phyloP scores from a whole-genome alignment of 2,329 filamentous ascomycete species.

The Chaetomium strumarium region DNA sequence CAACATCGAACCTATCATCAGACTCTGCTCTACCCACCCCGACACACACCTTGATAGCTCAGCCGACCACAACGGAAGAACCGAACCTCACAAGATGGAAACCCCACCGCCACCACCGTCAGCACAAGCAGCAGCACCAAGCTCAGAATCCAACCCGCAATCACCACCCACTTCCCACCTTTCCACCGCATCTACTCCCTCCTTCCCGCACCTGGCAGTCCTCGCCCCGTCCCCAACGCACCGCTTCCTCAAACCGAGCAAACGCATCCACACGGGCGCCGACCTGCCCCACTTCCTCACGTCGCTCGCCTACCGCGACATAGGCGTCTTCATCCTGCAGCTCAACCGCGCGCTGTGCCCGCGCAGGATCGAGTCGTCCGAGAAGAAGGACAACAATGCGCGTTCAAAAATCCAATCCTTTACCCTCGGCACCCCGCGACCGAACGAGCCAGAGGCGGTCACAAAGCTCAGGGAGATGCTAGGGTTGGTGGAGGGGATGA shows the following conservation, averaged over 20 bases:
- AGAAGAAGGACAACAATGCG: neutral
- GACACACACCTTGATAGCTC: too few relatives aligned
- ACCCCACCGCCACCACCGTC: constrained; percentile 6
- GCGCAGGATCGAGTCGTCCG: constrained; percentile 34
- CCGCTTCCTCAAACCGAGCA: constrained; percentile 62
- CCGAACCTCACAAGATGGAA: constrained; percentile 4
- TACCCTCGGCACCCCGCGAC: constrained; percentile 36
- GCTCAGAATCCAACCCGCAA: constrained; percentile 16
- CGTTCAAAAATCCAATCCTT: constrained; percentile 37
- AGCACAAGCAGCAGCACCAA: neutral
- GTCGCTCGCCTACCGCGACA: constrained; percentile 78
- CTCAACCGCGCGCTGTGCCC: constrained; percentile 85
- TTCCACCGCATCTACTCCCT: neutral
- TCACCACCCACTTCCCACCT: constrained; percentile 23
- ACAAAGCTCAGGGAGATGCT: constrained; percentile 61
- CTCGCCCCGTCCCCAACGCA: constrained; percentile 44
- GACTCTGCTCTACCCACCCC: too few relatives aligned
- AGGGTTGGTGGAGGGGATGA: constrained; percentile 55
- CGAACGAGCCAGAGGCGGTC: constrained; percentile 51
- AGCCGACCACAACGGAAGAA: neutral
- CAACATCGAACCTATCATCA: neutral
- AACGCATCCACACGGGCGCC: constrained; percentile 76
- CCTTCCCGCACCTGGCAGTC: constrained; percentile 37
- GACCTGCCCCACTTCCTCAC: constrained; percentile 77
- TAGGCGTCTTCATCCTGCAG: constrained; percentile 82